Evolutionary conservation across 495 filamentous ascomycete species (phyloP).

Genomic region (Hypoxylon fragiforme): DNA sequence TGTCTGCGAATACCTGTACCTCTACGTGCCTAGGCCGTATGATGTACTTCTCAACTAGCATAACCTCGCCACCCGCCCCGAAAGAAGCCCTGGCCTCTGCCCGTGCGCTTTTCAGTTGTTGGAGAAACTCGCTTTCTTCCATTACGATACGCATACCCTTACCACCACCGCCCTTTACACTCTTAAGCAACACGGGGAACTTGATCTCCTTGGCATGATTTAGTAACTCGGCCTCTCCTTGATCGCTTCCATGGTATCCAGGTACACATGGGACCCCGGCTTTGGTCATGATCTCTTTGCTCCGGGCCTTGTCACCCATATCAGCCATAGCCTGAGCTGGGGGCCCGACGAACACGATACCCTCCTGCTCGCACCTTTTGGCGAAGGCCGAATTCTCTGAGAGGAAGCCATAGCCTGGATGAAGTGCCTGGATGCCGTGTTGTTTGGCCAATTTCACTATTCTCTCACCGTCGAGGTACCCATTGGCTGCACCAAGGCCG

Average conservation of each 20-base stretch:
- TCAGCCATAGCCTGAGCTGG: conserved; percentile 91
- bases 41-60: conserved; percentile 96
- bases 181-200: conserved; percentile 95
- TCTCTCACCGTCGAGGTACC: conserved; percentile 89
- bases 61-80: conserved; percentile 82
- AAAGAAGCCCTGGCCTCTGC: conserved; percentile 90
- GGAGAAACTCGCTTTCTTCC: conserved; percentile 73
- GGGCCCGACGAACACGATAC: conserved; percentile 92
- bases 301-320: conserved; percentile 93
- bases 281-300: conserved; percentile 91
- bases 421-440: conserved; percentile 84
- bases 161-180: conserved; percentile 93
- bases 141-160: conserved; percentile 98
- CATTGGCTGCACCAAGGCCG: conserved; percentile 76
- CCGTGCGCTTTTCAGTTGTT: conserved; percentile 82
- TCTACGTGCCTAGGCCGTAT: conserved; percentile 93
- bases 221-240: conserved; percentile 71
- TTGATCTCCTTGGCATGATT: conserved; percentile 76
- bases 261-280: conserved; percentile 95
- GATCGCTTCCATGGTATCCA: conserved; percentile 88
- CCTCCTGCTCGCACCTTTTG: conserved; percentile 83
- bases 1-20: conserved; percentile 96
- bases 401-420: conserved; percentile 96
- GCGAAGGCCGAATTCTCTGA: conserved; percentile 95
- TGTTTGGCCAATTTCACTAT: conserved; percentile 87